These are phyloP conservation scores for Arthrobotrys sphaeroides DNA, from an alignment of 2,329 filamentous ascomycete genomes.

Conservation along the genomic window DNA sequence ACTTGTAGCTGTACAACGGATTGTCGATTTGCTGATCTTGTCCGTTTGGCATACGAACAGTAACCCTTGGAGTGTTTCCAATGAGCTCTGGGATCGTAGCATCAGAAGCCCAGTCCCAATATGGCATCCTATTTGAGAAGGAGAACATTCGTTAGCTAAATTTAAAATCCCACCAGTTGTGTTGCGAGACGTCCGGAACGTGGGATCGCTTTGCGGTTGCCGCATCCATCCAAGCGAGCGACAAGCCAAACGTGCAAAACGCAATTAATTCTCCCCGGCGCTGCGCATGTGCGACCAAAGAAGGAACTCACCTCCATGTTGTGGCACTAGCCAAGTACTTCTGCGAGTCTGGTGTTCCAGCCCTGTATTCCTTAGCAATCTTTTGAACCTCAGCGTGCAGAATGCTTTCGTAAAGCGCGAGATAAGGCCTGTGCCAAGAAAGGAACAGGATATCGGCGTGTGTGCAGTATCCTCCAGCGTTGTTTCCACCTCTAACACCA, in stretches of 20 bases:
- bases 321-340: slow-evolving; percentile 16
- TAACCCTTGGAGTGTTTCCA: slow-evolving; percentile 59
- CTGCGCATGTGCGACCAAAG: not conserved
- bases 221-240: not conserved
- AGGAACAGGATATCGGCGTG: slow-evolving; percentile 80
- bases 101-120: slow-evolving; percentile 66
- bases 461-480: slow-evolving; percentile 71
- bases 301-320: slow-evolving; percentile 33
- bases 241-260: slow-evolving; percentile 1
- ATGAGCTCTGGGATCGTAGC: slow-evolving; percentile 59
- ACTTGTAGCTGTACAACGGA: slow-evolving; percentile 70
- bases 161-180: not conserved
- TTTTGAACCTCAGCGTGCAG: slow-evolving; percentile 31
- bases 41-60: slow-evolving; percentile 67
- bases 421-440: slow-evolving; percentile 84
- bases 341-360: slow-evolving; percentile 8
- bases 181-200: slow-evolving; percentile 35
- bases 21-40: slow-evolving; percentile 69
- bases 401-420: slow-evolving; percentile 64
- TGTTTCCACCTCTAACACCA: slow-evolving; percentile 39
- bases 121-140: slow-evolving; percentile 57
- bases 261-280: not conserved
- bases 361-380: slow-evolving; percentile 35
- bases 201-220: not conserved
- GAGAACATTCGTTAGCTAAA: slow-evolving; percentile 3